Evolutionary conservation across 2,329 filamentous ascomycete genomes (phyloP), one percentile per base, ranked within the genome.

Genomic region (Fusarium sp.): DNA sequence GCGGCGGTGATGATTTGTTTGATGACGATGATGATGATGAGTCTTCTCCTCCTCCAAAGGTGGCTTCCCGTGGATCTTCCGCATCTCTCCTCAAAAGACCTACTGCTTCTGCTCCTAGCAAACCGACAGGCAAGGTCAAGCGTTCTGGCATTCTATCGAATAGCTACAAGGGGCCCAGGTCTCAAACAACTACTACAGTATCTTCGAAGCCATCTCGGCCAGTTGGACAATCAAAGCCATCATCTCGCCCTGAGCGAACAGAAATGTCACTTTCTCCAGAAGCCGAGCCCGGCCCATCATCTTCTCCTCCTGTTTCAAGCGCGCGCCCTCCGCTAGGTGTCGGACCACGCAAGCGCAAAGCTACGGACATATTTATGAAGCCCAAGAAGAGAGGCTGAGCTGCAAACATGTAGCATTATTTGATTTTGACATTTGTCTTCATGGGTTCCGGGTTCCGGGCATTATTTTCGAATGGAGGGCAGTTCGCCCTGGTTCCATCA

Each of bases 351-450:
- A 83, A 83, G 66, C 77, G 81, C 49, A 82, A 82, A 66, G 70
- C 74, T 1, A 78, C 80, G 5, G 79, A 79, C 58, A 74, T 84
- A n/a, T 85, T 85, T 60, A 83, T 83, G 80, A 76, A 74, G 36
- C 65, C 62, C 40, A 79, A 81, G 71, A 83, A 79, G 69, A 69
- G 68, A 47, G 54, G 47, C 12, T 71, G 25, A 64, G n/a, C n/a
- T 22, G 2, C 9, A 26, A 24, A 4, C 7, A 15, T 8, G 5
- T 3, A 26, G 2, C 19, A 19, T 4, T 38, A 47, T 25, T 34
- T 36, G 38, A 9, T 29, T 19, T 41, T 44, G 13, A 1, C 35
- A 11, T 34, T 19, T n/a, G 28, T 35, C 10, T 53, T 5, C 15
- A 28, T 28, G 24, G 35, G 15, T 9, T 6, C 25, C 26, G 35